These are phyloP conservation scores for Petunia secreta DNA, from an alignment of 257 asterid genomes.

Conservation along the genomic window DNA sequence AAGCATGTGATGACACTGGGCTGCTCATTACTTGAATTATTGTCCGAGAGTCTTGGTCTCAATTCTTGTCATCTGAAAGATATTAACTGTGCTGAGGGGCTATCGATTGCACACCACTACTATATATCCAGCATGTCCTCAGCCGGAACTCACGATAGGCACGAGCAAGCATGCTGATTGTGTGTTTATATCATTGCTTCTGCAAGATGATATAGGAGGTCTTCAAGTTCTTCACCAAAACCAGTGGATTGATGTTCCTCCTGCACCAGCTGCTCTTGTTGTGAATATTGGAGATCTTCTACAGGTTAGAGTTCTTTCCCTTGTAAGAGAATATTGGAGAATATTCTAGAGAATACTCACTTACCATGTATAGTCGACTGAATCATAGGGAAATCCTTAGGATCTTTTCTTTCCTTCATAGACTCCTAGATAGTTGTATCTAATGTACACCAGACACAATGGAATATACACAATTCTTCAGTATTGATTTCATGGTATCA, in stretches of 20 bases:
- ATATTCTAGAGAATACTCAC: neutral
- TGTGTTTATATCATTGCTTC: constrained; percentile 6
- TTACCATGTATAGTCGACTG: neutral
- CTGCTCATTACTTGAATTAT: neutral
- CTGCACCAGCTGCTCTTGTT: neutral
- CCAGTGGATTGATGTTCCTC: constrained; percentile 29
- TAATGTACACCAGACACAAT: too few species aligned
- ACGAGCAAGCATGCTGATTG: constrained; percentile 13
- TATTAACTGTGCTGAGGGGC: constrained; percentile 19
- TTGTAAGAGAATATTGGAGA: too few species aligned
- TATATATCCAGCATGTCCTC: constrained; percentile 26
- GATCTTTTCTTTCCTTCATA: too few species aligned
- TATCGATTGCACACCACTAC: neutral
- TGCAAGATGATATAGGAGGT: constrained; percentile 23
- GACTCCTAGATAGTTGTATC: too few species aligned
- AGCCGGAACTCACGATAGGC: constrained; percentile 27
- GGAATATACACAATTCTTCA: too few species aligned
- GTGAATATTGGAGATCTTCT: constrained; percentile 23
- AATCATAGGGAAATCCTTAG: too few species aligned
- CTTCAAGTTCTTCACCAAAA: constrained; percentile 27
- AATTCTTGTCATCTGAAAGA: neutral
- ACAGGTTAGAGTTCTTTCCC: neutral
- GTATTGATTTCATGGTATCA: too few species aligned
- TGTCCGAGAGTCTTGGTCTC: constrained; percentile 22
- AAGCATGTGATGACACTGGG: constrained; percentile 43